Evolutionary conservation across 495 filamentous ascomycete genomes (phyloP), one percentile per base, ranked within the genome.

Genomic region (Podospora sp.): DNA sequence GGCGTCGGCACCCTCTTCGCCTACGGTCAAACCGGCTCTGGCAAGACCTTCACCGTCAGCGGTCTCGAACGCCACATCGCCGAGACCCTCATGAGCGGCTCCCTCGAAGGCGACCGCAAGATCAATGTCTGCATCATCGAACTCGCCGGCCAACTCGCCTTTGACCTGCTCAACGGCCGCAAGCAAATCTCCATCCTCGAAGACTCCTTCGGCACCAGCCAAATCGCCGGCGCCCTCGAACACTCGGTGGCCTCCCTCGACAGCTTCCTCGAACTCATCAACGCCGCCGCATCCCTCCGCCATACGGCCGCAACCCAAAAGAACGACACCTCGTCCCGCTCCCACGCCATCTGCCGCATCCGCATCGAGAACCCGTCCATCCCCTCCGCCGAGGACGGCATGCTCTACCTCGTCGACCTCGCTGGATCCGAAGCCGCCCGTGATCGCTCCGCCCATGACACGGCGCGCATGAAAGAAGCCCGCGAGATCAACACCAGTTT

Each of bases 21-120:
- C 21, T 83, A 84, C 58, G 82, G 82, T 0, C 81, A 84, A 56
- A 84, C 82, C 0, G 81, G 80, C 0, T 83, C 81, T 0, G 82
- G 83, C 22, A 84, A 85, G 66, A 82, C 80, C 0, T 77, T 73
- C 61, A 84, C 81, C 7, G 76, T 84, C 35, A 71, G 67, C n/a
- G 66, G 65, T 1, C 65, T 75, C 1, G 63, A 73, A 27, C 57
- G 62, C 4, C 66, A 64, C n/a, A 69, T 75, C 1, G 71, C 69
- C n/a, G 69, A 68, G 20, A 59, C 65, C 0, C 24, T 75, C 51
- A 75, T 71, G 67, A 56, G 65, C 20, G 68, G 69, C 8, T 59
- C 62, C 2, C 46, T 75, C 40, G 67, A 71, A 0, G 73, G 68
- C 20, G 68, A 69, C 46, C 40, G 73, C 18, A 69, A 70, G 60